phyloP scores from a whole-genome alignment of 73 alveolate species.

The Paraurostyla sp. region DNA sequence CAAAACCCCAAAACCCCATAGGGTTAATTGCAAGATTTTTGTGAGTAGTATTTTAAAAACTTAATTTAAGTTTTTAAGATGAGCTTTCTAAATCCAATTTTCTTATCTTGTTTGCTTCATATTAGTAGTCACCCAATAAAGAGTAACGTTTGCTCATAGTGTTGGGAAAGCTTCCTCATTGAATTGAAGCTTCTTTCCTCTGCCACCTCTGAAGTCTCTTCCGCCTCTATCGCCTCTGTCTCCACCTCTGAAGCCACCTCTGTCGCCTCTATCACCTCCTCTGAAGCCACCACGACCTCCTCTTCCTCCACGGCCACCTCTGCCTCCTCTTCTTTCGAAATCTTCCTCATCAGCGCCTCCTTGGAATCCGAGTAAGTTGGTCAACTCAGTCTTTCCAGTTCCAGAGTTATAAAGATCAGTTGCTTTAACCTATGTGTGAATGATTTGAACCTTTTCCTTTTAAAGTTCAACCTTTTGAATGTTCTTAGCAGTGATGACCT shows the following conservation, averaged over 20 bases:
- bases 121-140: constrained; percentile 13
- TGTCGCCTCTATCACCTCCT: background rate
- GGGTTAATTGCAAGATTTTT: too few relatives aligned
- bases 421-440: background rate
- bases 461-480: background rate
- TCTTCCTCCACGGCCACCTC: background rate
- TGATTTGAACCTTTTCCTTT: background rate
- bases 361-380: constrained; percentile 1
- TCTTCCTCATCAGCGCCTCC: constrained; percentile 34
- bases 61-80: too few relatives aligned
- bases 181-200: constrained; percentile 26
- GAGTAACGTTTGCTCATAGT: constrained; percentile 1
- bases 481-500: background rate
- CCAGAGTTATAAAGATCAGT: constrained; percentile 10
- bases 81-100: too few relatives aligned
- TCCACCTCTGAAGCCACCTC: constrained; percentile 18
- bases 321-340: background rate
- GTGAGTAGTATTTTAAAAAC: too few relatives aligned
- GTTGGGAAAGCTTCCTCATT: constrained; percentile 53
- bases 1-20: too few relatives aligned
- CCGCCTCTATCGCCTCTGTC: constrained; percentile 26
- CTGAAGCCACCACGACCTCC: background rate
- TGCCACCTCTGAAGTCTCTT: constrained; percentile 1
- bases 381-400: background rate
- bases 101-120: too few relatives aligned